Percentiles rank a stretch among this genome's conserved stretches.
phyloP scores from a whole-genome alignment of 352 stramenopile genomes.

The Phytopythium vexans region DNA sequence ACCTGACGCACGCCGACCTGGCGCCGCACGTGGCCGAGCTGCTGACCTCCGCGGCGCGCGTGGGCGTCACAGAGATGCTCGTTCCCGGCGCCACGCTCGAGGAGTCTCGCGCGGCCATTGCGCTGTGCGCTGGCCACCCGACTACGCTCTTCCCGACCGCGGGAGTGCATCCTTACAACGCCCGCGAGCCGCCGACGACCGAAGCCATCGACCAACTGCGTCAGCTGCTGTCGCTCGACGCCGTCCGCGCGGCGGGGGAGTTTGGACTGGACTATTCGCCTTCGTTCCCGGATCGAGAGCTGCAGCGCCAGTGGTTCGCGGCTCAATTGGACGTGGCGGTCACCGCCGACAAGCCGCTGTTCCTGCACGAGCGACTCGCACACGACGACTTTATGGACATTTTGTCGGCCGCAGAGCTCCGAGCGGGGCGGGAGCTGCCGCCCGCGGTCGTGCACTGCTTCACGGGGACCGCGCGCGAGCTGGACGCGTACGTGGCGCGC shows the following conservation, averaged over 20 bases:
- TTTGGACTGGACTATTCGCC: slow-evolving; percentile 80
- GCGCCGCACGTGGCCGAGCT: slow-evolving; percentile 28
- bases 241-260: slow-evolving; percentile 62
- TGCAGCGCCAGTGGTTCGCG: slow-evolving; percentile 67
- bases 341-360: slow-evolving; percentile 66
- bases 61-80: slow-evolving; percentile 68
- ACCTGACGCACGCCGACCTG: slow-evolving; percentile 74
- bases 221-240: slow-evolving; percentile 25
- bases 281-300: slow-evolving; percentile 35
- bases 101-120: slow-evolving; percentile 56
- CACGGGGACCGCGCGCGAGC: slow-evolving; percentile 71
- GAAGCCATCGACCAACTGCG: slow-evolving; percentile 32
- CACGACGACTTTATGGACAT: slow-evolving; percentile 71
- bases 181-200: slow-evolving; percentile 26
- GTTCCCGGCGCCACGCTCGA: slow-evolving; percentile 69
- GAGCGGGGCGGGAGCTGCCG: slow-evolving; percentile 36
- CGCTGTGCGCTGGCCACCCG: slow-evolving; percentile 45
- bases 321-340: slow-evolving; percentile 65
- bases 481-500: slow-evolving; percentile 64
- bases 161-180: slow-evolving; percentile 79
- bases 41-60: slow-evolving; percentile 27
- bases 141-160: slow-evolving; percentile 65
- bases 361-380: slow-evolving; percentile 80
- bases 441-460: slow-evolving; percentile 90
- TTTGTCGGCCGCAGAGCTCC: slow-evolving; percentile 46